Evolutionary conservation across 768 basidiomycete genomes (phyloP).

Genomic region (Leucosporidium creatinivorum): DNA sequence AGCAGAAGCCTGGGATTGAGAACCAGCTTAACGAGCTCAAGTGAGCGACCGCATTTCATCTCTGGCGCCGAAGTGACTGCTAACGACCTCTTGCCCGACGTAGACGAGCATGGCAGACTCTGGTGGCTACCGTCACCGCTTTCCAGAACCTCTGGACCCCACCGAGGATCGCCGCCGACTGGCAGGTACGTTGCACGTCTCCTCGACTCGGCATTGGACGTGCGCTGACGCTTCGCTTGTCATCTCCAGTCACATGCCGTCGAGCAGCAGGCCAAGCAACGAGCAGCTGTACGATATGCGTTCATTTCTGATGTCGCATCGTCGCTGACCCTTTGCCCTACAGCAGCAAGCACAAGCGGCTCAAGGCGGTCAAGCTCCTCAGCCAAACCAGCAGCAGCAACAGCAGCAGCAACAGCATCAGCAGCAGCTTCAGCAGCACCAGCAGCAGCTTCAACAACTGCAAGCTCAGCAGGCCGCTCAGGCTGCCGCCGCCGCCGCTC

Average conservation of each 20-base stretch:
- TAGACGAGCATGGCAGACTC: not conserved
- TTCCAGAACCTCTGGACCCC: conserved; percentile 9
- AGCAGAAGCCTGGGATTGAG: conserved; percentile 14
- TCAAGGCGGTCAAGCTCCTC: not conserved
- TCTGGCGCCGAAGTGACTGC: not conserved
- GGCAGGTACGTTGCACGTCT: not conserved
- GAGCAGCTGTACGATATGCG: not conserved
- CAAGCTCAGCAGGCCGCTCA: conserved; percentile 1
- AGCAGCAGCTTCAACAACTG: conserved; percentile 1
- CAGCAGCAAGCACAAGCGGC: conserved; percentile 13
- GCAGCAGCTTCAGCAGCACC: conserved; percentile 3
- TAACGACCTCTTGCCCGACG: not conserved
- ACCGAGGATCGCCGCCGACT: conserved; percentile 8
- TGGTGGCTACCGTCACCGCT: not conserved
- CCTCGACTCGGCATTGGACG: not conserved
- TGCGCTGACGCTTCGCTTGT: not conserved
- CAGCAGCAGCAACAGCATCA: conserved; percentile 11
- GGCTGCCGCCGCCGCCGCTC: not conserved
- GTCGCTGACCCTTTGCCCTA: not conserved
- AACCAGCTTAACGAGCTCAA: conserved; percentile 13
- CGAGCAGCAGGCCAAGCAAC: not conserved
- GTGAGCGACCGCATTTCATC: not conserved
- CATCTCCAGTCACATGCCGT: not conserved
- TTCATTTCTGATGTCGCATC: not conserved
- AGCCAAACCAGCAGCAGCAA: not conserved